Percentiles rank a stretch among this genome's conserved stretches.
Evolutionary conservation across 2,329 filamentous ascomycete species (phyloP).

Genomic region (Phialophora macrospora): DNA sequence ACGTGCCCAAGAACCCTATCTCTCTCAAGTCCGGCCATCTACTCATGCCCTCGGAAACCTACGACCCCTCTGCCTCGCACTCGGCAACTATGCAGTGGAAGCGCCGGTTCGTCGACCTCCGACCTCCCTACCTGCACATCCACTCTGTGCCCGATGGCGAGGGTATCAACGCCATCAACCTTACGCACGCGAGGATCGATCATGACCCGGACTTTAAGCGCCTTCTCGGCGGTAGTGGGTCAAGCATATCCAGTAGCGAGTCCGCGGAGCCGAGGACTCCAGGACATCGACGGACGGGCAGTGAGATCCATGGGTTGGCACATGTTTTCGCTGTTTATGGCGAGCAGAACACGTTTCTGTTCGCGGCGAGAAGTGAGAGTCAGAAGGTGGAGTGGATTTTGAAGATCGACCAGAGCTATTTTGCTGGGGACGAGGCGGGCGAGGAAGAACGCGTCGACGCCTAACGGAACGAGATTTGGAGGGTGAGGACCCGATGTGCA

Average conservation of each 20-base stretch:
- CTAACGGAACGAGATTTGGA: background rate
- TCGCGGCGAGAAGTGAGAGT: slow-evolving; percentile 83
- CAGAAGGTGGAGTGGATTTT: slow-evolving; percentile 98
- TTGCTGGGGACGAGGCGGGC: slow-evolving; percentile 41
- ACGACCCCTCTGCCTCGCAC: slow-evolving; percentile 34
- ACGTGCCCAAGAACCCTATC: slow-evolving; percentile 77
- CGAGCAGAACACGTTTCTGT: slow-evolving; percentile 92
- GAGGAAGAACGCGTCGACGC: slow-evolving; percentile 19
- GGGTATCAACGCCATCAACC: slow-evolving; percentile 84
- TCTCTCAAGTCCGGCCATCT: slow-evolving; percentile 88
- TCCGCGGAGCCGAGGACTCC: slow-evolving; percentile 39
- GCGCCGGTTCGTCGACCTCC: slow-evolving; percentile 88
- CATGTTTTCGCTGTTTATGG: slow-evolving; percentile 95
- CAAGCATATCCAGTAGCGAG: slow-evolving; percentile 20
- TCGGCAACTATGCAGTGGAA: slow-evolving; percentile 77
- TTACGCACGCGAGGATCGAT: slow-evolving; percentile 89
- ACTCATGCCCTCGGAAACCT: slow-evolving; percentile 77
- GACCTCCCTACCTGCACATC: slow-evolving; percentile 88
- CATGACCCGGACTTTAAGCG: slow-evolving; percentile 86
- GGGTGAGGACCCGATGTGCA: background rate
- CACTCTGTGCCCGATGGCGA: slow-evolving; percentile 85
- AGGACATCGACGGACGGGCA: slow-evolving; percentile 37
- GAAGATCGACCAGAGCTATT: slow-evolving; percentile 84
- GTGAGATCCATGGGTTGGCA: slow-evolving; percentile 54
- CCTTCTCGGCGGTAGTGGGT: slow-evolving; percentile 63